Evolutionary conservation across 1,284 basidiomycete genomes (phyloP).

Genomic region (Fomitopsis betulina): DNA sequence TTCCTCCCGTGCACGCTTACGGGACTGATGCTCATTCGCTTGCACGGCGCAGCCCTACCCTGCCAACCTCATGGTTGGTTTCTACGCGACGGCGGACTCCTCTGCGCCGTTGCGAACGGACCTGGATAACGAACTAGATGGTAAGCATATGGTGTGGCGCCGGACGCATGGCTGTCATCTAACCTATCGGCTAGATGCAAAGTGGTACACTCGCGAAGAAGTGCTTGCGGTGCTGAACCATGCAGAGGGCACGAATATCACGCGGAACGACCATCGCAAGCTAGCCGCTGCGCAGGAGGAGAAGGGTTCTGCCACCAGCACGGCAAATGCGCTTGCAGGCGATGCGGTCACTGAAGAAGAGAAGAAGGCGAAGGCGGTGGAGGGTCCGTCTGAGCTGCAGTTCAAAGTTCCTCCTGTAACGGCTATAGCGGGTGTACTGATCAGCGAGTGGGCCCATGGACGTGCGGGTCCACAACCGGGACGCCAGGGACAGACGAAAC

Average conservation of each 20-base stretch:
- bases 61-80: slow-evolving; percentile 89
- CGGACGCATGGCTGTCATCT: background rate
- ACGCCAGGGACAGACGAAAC: background rate
- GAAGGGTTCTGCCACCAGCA: slow-evolving; percentile 8
- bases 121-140: slow-evolving; percentile 94
- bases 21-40: background rate
- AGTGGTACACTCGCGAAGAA: slow-evolving; percentile 81
- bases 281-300: slow-evolving; percentile 35
- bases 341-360: slow-evolving; percentile 5
- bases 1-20: slow-evolving; percentile 2
- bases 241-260: slow-evolving; percentile 49
- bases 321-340: slow-evolving; percentile 7
- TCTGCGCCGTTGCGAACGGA: slow-evolving; percentile 76
- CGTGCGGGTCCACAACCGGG: slow-evolving; percentile 8
- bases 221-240: slow-evolving; percentile 61
- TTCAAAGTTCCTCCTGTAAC: slow-evolving; percentile 68
- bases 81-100: slow-evolving; percentile 76
- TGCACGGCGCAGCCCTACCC: slow-evolving; percentile 70
- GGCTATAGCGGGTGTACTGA: slow-evolving; percentile 69
- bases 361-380: slow-evolving; percentile 1
- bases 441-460: slow-evolving; percentile 62
- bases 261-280: slow-evolving; percentile 53
- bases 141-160: slow-evolving; percentile 30
- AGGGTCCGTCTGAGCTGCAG: slow-evolving; percentile 29
- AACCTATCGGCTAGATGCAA: slow-evolving; percentile 56